Base-by-base conservation (phyloP, 768 basidiomycete species). In the Ramaria sp. region DNA sequence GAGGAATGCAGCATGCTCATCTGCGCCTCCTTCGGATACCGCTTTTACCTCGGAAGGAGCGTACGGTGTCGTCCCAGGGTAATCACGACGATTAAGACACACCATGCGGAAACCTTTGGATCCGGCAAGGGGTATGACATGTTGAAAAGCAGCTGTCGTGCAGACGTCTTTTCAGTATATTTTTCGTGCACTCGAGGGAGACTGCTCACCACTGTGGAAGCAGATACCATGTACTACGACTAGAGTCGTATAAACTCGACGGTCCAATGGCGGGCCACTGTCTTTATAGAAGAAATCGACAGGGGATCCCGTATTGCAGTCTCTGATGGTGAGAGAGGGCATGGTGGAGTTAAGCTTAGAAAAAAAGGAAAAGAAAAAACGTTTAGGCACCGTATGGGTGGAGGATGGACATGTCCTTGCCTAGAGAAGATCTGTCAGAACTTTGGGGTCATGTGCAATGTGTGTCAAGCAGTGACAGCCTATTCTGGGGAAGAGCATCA, bases 1-100 rank as follows among this genome's bases (percentile, higher is more conserved):
- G 8, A 70, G n/a, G n/a, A n/a, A n/a, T n/a, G n/a, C n/a, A n/a
- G n/a, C n/a, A n/a, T n/a, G 55, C 42, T 67, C 68, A 4, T 39
- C 48, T 38, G 62, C 58, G 24, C 16, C 20, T 41, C 41, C 39
- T 10, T 52, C 50, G 1, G 50, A 53, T 13, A 70, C 56, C 25
- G 65, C 67, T 2, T 63, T 62, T 1, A 72, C 48, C 52, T 73
- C 71, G 5, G 52, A 61, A 39, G 70, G 64, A 16, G 63, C 64
- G 53, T 67, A 70, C 25, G 51, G 50, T 0, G 70, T 66, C 4
- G 69, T 67, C 4, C 69, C 70, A 44, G 56, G 61, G 56, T 71
- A 73, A 27, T 67, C 67, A 2, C 65, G 64, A 3, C 71, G 63
- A 27, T 70, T 67, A 28, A 65, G 57, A n/a, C 63, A 30, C 0